These are phyloP conservation scores for Penicillium macrosclerotiorum DNA, from an alignment of 495 filamentous ascomycete genomes.

Conservation along the genomic window DNA sequence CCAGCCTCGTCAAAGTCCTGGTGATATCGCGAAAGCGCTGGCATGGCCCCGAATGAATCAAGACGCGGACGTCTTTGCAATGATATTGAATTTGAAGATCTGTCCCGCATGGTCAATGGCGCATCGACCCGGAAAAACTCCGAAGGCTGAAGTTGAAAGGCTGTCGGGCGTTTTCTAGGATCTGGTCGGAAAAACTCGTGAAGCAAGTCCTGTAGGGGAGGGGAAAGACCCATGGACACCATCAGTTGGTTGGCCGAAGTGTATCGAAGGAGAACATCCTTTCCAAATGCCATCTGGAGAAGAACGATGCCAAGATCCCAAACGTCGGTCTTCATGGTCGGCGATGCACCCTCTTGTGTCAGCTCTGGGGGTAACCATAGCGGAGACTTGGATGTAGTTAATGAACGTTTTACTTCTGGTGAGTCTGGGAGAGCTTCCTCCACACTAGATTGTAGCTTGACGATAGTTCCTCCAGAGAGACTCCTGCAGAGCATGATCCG, in stretches of 20 bases:
- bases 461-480: constrained; percentile 36
- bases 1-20: constrained; percentile 90
- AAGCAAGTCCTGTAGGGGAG: constrained; percentile 73
- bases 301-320: constrained; percentile 92
- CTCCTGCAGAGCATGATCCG: constrained; percentile 66
- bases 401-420: constrained; percentile 33
- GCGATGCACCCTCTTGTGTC: constrained; percentile 54
- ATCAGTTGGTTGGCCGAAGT: constrained; percentile 71
- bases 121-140: constrained; percentile 73
- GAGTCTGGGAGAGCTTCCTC: constrained; percentile 40
- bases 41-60: constrained; percentile 43
- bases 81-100: constrained; percentile 40
- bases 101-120: constrained; percentile 40
- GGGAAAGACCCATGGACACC: constrained; percentile 62
- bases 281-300: constrained; percentile 91
- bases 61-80: constrained; percentile 41
- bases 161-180: constrained; percentile 77
- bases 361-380: constrained; percentile 85
- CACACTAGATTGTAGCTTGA: constrained; percentile 45
- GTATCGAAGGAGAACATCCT: constrained; percentile 71
- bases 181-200: constrained; percentile 79
- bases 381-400: constrained; percentile 65
- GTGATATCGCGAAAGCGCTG: constrained; percentile 66
- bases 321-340: constrained; percentile 81
- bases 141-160: constrained; percentile 84